A percentile compares a stretch with the other conserved stretches of the same genome.
Evolutionary conservation across 768 basidiomycete genomes (phyloP).

Genomic region (Suillus hirtellus): DNA sequence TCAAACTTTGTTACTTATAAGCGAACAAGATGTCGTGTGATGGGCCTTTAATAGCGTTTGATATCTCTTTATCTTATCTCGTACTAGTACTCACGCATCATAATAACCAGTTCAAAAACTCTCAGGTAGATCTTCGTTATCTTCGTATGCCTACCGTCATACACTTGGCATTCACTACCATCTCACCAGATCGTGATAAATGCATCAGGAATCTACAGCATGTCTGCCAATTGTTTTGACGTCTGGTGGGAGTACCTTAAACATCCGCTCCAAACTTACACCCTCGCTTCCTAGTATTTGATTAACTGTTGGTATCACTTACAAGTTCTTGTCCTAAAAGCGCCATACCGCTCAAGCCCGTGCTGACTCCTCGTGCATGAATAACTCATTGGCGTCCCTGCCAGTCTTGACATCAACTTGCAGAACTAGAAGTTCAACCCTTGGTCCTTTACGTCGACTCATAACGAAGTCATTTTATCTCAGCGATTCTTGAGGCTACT

Average conservation of each 20-base stretch:
- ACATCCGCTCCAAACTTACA: slow-evolving; percentile 73
- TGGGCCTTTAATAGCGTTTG: neutral
- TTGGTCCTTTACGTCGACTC: slow-evolving; percentile 14
- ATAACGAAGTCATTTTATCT: slow-evolving; percentile 19
- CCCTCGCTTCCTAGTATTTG: slow-evolving; percentile 3
- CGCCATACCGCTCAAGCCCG: slow-evolving; percentile 71
- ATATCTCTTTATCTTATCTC: slow-evolving; percentile 5
- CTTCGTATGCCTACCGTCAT: neutral
- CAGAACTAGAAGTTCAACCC: slow-evolving; percentile 98
- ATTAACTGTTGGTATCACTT: slow-evolving; percentile 92
- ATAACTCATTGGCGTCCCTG: slow-evolving; percentile 94
- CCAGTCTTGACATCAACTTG: slow-evolving; percentile 94
- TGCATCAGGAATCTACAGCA: slow-evolving; percentile 96
- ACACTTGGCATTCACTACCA: neutral
- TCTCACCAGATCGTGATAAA: slow-evolving; percentile 82
- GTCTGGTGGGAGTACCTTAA: slow-evolving; percentile 96
- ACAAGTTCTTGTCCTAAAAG: slow-evolving; percentile 90
- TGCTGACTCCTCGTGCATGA: slow-evolving; percentile 74
- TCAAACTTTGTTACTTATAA: neutral
- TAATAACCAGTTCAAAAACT: slow-evolving; percentile 68
- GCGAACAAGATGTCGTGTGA: neutral
- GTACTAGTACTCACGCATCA: neutral
- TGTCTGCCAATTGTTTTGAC: slow-evolving; percentile 90
- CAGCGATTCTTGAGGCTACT: slow-evolving; percentile 92
- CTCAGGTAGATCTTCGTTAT: slow-evolving; percentile 65